Evolutionary conservation across 371 early-diverging fungal genomes (phyloP).

Genomic region (Chytridiales sp.): DNA sequence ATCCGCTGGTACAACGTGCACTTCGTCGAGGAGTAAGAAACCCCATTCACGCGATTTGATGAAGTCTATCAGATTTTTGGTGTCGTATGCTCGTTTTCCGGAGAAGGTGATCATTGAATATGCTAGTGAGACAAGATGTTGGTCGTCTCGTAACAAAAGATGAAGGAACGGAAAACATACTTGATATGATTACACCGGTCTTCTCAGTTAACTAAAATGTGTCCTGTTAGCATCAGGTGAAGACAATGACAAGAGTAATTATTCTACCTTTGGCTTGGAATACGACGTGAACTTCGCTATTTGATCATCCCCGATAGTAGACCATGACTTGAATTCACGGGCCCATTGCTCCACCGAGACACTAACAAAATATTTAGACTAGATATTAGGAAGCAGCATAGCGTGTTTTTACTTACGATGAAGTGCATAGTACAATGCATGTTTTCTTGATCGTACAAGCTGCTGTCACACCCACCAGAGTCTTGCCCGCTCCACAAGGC

Average conservation of each 20-base stretch:
- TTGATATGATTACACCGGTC: too few species aligned
- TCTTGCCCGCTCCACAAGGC: constrained; percentile 99
- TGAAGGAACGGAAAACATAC: constrained; percentile 50
- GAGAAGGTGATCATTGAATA: constrained; percentile 98
- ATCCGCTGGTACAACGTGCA: constrained; percentile 99
- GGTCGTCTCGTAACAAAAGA: too few species aligned
- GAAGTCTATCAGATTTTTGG: constrained; percentile 97
- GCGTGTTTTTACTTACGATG: constrained; percentile 40
- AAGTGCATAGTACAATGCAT: constrained; percentile 96
- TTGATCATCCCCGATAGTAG: constrained; percentile 86
- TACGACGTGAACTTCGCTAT: constrained; percentile 98
- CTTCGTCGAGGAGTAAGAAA: constrained; percentile 97
- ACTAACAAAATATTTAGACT: constrained; percentile 18
- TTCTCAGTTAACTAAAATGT: too few species aligned
- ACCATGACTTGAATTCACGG: constrained; percentile 94
- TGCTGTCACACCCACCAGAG: constrained; percentile 99
- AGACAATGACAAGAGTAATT: constrained; percentile 7
- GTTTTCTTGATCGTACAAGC: constrained; percentile 98
- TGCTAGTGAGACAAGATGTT: constrained; percentile 96
- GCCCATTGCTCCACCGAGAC: constrained; percentile 99
- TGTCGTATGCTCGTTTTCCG: constrained; percentile 93
- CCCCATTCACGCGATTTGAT: constrained; percentile 97
- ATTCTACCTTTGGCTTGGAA: constrained; percentile 78
- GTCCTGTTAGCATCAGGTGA: too few species aligned
- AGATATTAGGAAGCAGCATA: constrained; percentile 30